Conservation (phyloP, 257 asterid species). For the Euphrasia confusa region DNA sequence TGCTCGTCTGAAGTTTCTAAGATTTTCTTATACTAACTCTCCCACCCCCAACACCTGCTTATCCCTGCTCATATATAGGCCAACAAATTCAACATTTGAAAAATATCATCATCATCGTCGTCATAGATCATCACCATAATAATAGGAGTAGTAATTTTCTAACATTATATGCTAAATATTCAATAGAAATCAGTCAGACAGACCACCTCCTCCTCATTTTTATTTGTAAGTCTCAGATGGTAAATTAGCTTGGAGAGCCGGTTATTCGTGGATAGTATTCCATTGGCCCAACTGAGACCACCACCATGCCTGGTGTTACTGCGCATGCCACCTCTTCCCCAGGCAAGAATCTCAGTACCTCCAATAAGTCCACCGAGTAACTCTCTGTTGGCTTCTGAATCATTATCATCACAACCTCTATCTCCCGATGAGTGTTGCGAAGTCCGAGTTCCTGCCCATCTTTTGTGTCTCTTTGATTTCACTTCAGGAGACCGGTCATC, state of each 20-base stretch:
- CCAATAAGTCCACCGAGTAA: slow-evolving; percentile 51
- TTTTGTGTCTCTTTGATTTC: slow-evolving; percentile 63
- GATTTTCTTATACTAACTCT: slow-evolving; percentile 11
- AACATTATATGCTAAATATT: slow-evolving; percentile 11
- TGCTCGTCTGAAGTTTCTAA: not conserved
- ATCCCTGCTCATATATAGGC: not conserved
- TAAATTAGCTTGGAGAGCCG: slow-evolving; percentile 70
- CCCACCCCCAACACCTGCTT: not conserved
- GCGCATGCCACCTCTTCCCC: slow-evolving; percentile 95
- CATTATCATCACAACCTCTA: slow-evolving; percentile 63
- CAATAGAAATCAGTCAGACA: not conserved
- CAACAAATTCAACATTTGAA: slow-evolving; percentile 6
- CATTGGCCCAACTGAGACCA: slow-evolving; percentile 45
- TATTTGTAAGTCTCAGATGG: slow-evolving; percentile 48
- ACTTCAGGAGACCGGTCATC: slow-evolving; percentile 68
- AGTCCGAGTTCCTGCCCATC: slow-evolving; percentile 57
- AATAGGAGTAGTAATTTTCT: not conserved
- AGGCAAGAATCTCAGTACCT: slow-evolving; percentile 62
- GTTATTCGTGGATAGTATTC: slow-evolving; percentile 49
- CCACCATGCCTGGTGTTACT: slow-evolving; percentile 73
- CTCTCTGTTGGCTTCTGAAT: slow-evolving; percentile 61
- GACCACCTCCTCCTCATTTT: slow-evolving; percentile 53
- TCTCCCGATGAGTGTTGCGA: slow-evolving; percentile 57
- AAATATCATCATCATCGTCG: too few relatives aligned
- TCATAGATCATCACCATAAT: too few relatives aligned